phyloP scores from a whole-genome alignment of 1,139 yeast species.

The Schwanniomyces etchellsii region DNA sequence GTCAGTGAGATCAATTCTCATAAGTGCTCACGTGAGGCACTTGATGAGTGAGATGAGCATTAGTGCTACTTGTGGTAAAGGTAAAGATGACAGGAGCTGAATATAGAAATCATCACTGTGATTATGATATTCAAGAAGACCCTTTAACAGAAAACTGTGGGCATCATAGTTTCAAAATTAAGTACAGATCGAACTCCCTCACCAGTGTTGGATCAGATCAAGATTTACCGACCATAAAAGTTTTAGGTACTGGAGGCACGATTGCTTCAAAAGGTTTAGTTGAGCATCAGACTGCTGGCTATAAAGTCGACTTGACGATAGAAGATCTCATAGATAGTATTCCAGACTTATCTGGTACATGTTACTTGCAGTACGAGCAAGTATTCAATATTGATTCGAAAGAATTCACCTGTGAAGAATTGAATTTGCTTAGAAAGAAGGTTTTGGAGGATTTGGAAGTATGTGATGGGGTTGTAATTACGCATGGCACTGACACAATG shows the following conservation, averaged over 20 bases:
- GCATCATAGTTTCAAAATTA: conserved; percentile 17
- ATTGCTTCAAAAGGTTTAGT: conserved; percentile 60
- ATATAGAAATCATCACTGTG: no score
- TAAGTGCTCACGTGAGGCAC: conserved; percentile 1
- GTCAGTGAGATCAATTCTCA: neutral
- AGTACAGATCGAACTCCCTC: conserved; percentile 17
- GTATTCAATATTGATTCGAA: conserved; percentile 61
- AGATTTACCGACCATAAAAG: conserved; percentile 39
- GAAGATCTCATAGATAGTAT: conserved; percentile 54
- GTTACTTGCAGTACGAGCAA: conserved; percentile 60
- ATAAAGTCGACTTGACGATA: conserved; percentile 60
- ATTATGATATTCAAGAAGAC: neutral
- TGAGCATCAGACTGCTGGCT: conserved; percentile 61
- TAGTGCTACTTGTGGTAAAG: no score
- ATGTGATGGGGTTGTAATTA: conserved; percentile 55
- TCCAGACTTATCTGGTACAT: conserved; percentile 56
- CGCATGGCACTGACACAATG: conserved; percentile 71
- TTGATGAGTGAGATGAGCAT: no score
- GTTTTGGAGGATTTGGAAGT: conserved; percentile 40
- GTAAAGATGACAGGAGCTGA: neutral
- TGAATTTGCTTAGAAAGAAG: conserved; percentile 30
- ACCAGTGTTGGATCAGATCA: conserved; percentile 9
- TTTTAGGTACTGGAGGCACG: conserved; percentile 70
- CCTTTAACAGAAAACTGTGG: conserved; percentile 3
- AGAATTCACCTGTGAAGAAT: conserved; percentile 45